Evolutionary conservation across 805 yeast genomes (phyloP).

Genomic region (Wickerhamomyces rabaulensis): DNA sequence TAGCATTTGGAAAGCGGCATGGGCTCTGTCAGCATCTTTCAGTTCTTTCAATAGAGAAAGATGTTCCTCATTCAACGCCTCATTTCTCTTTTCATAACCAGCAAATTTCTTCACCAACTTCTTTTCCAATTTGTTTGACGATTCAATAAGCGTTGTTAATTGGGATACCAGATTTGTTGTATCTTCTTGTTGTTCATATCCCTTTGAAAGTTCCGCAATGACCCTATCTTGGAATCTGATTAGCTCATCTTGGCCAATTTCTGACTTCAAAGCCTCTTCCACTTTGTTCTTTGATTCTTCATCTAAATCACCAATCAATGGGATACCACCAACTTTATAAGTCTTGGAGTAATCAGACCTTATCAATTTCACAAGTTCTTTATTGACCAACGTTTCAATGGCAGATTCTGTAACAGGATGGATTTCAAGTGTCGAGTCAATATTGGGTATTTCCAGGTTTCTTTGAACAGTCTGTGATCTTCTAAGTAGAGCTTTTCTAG

Average conservation of each 20-base stretch:
- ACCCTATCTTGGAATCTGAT: slow-evolving; percentile 9
- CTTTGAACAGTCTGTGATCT: slow-evolving; percentile 44
- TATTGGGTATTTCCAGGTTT: slow-evolving; percentile 37
- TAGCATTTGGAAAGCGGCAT: slow-evolving; percentile 18
- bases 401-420: neutral
- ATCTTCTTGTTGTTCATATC: slow-evolving; percentile 3
- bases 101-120: slow-evolving; percentile 1
- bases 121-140: slow-evolving; percentile 15
- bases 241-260: slow-evolving; percentile 6
- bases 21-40: slow-evolving; percentile 19
- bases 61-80: slow-evolving; percentile 10
- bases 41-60: slow-evolving; percentile 8
- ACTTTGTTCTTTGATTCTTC: slow-evolving; percentile 7
- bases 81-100: slow-evolving; percentile 6
- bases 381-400: slow-evolving; percentile 16
- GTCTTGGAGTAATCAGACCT: slow-evolving; percentile 36
- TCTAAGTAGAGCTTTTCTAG: slow-evolving; percentile 25
- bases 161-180: neutral
- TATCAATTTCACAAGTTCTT: slow-evolving; percentile 32
- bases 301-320: slow-evolving; percentile 18
- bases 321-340: slow-evolving; percentile 17
- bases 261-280: slow-evolving; percentile 8
- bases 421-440: slow-evolving; percentile 2
- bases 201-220: slow-evolving; percentile 1
- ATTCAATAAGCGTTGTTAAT: slow-evolving; percentile 8